Base-by-base conservation (phyloP, 164 flowering plant species). In the Brasenia schreberi region DNA sequence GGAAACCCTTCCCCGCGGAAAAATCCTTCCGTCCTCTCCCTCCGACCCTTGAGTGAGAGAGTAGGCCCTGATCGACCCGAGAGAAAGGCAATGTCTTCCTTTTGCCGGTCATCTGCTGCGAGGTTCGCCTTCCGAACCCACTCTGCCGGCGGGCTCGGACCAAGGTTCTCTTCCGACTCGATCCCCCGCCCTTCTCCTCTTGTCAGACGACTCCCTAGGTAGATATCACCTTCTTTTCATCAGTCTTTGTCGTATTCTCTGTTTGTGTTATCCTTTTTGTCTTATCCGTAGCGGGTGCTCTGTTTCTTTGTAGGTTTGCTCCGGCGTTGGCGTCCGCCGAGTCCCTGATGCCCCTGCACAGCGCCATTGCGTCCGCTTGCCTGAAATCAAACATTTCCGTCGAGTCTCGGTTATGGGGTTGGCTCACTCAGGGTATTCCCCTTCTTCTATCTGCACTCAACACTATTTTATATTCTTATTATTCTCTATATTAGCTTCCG, bases 331-430 rank as follows among this genome's bases (percentile, higher is more conserved):
- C 80, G 69, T 75, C 82, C 19, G 67, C 76, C 62, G 89, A 86
- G 62, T 80, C 96, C 17, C 59, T 86, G 83, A 78, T 84, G 80
- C 93, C 96, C 0, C 86, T 87, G 39, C 90, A 90, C 64, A 83
- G 74, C 59, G 88, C 85, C 59, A 77, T 85, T 67, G 92, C 93
- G 43, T 72, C 86, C 44, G 84, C 92, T 75, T 79, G 94, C 71
- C 88, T 90, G 43, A 80, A 68, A 68, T 86, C 92, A 14, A 78
- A 63, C 73, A 75, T 90, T 9, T 86, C 88, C n/a, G 77, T 77
- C 11, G 82, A 85, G 66, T 79, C 94, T 43, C 65, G 80, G 42
- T 84, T 82, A 77, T 90, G 97, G 94, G 86, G 97, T 82, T 84
- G 80, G 75, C 88, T 88, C 63, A 71, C 71, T 19, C 74, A 71